Evolutionary conservation across 441 rosid species (phyloP), one percentile per base, ranked within the genome.

Genomic region (Rhodomyrtus psidioides): DNA sequence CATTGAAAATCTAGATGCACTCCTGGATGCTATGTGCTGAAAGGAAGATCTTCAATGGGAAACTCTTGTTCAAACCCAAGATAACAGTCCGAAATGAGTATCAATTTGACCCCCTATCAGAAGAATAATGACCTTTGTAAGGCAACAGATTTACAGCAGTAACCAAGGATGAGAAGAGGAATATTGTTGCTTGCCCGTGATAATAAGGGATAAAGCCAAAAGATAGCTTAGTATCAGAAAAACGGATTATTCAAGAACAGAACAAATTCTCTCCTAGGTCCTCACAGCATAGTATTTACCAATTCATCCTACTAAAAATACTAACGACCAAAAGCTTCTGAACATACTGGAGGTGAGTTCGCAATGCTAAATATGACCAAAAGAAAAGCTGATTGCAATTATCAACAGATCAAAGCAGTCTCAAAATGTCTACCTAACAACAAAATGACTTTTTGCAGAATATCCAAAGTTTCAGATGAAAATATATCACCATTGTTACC

Each of bases 21-120:
- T 24, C 44, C 15, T 70, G 14, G 49, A 65, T 65, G 79, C 79
- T 39, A 70, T 3, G n/a, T 51, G 86, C 86, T 74, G 90, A 84
- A 89, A 87, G 46, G 87, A 82, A 91, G 88, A 85, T 90, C 92
- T 86, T 94, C 96, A 55, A 97, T 90, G 84, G 95, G 91, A 87
- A 94, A 91, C 87, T 95, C 97, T 92, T 91, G 97, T 65, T 97
- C 98, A 85, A 93, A 94, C 83, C 99, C 98, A 85, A 97, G 81
- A 90, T 97, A 97, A 90, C 98, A 97, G 90, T 97, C 99, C 14
- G 99, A 97, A 86, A 97, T 94, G 84, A 96, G 62, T 84, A 94
- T 89, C 86, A 97, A 88, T 86, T 95, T 96, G 85, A 92, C 89
- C 84, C 95, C 98, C 99, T 96, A 97, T 39, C 55, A 88, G 83